Base-by-base conservation (phyloP, 371 early-diverging fungal genomes). In the Mortierella sp. region DNA sequence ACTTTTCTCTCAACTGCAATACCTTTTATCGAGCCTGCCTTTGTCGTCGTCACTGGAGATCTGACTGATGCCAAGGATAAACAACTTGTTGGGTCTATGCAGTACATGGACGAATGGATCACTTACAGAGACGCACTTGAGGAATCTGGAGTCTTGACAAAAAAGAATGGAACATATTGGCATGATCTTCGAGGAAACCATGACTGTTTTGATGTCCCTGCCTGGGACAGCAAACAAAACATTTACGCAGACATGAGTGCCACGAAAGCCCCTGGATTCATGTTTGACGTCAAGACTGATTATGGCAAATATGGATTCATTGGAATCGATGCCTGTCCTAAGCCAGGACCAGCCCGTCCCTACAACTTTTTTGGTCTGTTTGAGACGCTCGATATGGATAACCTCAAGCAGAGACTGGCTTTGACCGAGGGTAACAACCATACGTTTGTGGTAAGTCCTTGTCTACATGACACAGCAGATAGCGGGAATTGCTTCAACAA, bases 341-440 rank as follows among this genome's bases (percentile, higher is more conserved):
- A 87, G 54, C 83, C 85, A n/a, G 96, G 96, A 8, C 90, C 94
- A 28, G 86, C 92, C 8, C 83, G 96, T 35, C 97, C 96, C 1
- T 88, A 96, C 82, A 97, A 97, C 70, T 96, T 97, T 70, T 97
- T 97, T 79, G 96, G 96, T 1, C 89, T 91, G 72, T 76, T 96
- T 54, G 94, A 94, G 35, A 87, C 87, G 4, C 75, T 80, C 28
- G 93, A 91, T 32, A 93, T 97, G 94, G 89, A 94, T 83, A 76
- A 84, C 34, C 76, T 97, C 2, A 87, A 87, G 17, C n/a, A 68
- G 61, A 75, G 84, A 34, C 32, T 93, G 69, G 64, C 75, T 62
- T 23, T 72, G 43, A 75, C 83, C 26, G 34, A 66, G 28, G 56
- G 78, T 47, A 64, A 64, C 69, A 94, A 93, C 72, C 95, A 95